Conservation (phyloP, 2,329 filamentous ascomycete genomes). For the Verticillium longisporum region DNA sequence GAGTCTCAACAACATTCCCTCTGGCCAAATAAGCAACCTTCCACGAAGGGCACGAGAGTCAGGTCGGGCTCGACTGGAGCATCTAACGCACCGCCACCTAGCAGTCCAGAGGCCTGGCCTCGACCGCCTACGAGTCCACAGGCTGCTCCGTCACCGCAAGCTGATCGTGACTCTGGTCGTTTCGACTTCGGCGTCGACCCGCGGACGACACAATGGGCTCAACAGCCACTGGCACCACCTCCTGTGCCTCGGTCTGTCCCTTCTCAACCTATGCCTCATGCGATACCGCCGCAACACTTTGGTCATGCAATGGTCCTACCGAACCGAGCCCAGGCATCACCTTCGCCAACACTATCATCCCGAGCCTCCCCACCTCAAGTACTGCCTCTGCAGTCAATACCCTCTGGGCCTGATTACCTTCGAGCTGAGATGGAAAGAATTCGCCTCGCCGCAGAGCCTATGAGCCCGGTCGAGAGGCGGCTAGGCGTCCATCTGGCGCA, state of each 20-base stretch:
- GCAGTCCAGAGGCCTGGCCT: not conserved
- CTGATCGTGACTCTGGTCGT: not conserved
- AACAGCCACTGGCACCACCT: not conserved
- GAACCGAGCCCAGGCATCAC: not conserved
- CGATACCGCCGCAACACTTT: not conserved
- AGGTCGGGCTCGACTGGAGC: not conserved
- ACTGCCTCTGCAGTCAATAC: not conserved
- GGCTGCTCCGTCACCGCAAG: not conserved
- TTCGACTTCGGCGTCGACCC: not conserved
- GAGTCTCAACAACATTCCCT: not conserved
- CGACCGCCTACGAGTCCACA: not conserved
- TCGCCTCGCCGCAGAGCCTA: not conserved
- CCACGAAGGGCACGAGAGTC: not conserved
- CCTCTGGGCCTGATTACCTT: not conserved
- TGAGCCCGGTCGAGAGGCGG: not conserved
- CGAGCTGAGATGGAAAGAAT: not conserved
- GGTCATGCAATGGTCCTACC: not conserved
- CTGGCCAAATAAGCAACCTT: not conserved
- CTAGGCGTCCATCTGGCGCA: not conserved
- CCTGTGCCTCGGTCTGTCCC: not conserved
- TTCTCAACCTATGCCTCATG: not conserved
- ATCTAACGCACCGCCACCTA: not conserved
- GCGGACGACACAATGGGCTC: not conserved
- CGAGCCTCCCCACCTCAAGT: not conserved
- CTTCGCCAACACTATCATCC: not conserved